Conservation (phyloP, 2,329 filamentous ascomycete species). For the Fusarium buharicum region DNA sequence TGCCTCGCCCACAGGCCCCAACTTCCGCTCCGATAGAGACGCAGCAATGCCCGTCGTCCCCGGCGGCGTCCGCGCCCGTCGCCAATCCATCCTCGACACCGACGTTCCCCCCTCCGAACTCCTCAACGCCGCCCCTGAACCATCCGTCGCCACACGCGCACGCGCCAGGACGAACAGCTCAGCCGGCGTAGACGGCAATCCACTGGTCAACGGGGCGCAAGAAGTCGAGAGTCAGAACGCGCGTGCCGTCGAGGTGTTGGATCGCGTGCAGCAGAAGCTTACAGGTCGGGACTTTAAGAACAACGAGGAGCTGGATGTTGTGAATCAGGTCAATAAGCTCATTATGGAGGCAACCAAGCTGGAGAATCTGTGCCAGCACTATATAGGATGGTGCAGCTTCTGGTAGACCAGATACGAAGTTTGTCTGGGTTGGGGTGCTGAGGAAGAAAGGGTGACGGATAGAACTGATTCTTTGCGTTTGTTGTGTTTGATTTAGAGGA, state of each 20-base stretch:
- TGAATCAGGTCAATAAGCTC: constrained; percentile 91
- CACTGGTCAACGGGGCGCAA: constrained; percentile 51
- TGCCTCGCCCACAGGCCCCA: constrained; percentile 71
- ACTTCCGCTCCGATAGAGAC: constrained; percentile 72
- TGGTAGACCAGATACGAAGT: constrained; percentile 67
- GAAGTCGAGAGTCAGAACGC: constrained; percentile 90
- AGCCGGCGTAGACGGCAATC: constrained; percentile 50
- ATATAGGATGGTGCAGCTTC: constrained; percentile 99
- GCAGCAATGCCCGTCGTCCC: constrained; percentile 61
- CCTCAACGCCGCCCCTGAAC: constrained; percentile 58
- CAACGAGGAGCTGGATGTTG: constrained; percentile 83
- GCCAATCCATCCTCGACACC: constrained; percentile 75
- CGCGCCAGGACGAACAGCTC: constrained; percentile 71
- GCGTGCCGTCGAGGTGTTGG: constrained; percentile 88
- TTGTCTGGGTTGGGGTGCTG: too few relatives aligned
- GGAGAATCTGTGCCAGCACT: constrained; percentile 98
- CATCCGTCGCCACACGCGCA: constrained; percentile 59
- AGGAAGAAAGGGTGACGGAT: too few relatives aligned
- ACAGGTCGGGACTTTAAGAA: constrained; percentile 93
- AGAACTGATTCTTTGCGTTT: constrained; percentile 3
- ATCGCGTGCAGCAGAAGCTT: constrained; percentile 93
- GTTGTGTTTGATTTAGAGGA: constrained; percentile 14
- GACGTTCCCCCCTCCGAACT: constrained; percentile 69
- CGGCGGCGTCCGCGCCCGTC: constrained; percentile 64
- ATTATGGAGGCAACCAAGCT: constrained; percentile 95